Percentiles rank a stretch among this genome's conserved stretches.
Evolutionary conservation across 1,284 basidiomycete species (phyloP).

Genomic region (Ustilago loliicola): DNA sequence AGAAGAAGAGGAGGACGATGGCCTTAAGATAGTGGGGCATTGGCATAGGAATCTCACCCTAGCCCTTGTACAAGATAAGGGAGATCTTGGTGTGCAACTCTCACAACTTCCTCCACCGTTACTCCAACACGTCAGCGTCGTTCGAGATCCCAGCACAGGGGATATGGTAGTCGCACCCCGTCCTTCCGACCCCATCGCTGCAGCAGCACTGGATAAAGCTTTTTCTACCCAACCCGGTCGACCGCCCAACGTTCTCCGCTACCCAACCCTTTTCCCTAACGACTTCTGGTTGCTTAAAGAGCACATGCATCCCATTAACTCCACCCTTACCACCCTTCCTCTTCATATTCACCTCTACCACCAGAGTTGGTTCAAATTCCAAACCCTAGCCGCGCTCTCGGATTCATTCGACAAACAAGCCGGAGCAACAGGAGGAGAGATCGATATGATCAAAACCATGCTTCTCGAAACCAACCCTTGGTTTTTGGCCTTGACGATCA

Average conservation of each 20-base stretch:
- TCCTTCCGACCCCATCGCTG: slow-evolving; percentile 7
- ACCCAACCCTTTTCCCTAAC: slow-evolving; percentile 89
- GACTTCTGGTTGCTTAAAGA: slow-evolving; percentile 81
- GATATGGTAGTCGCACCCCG: slow-evolving; percentile 25
- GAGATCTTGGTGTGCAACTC: slow-evolving; percentile 76
- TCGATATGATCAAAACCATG: slow-evolving; percentile 59
- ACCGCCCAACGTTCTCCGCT: slow-evolving; percentile 36
- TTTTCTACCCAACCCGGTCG: slow-evolving; percentile 17
- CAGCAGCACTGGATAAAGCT: slow-evolving; percentile 19
- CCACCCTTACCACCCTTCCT: slow-evolving; percentile 74
- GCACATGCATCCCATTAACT: slow-evolving; percentile 70
- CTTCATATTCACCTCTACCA: slow-evolving; percentile 86
- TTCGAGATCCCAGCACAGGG: slow-evolving; percentile 25
- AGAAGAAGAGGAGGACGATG: slow-evolving; percentile 72
- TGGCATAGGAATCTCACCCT: slow-evolving; percentile 93
- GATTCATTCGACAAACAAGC: slow-evolving; percentile 79
- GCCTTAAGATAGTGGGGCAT: slow-evolving; percentile 76
- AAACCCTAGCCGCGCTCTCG: slow-evolving; percentile 60
- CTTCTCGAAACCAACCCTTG: slow-evolving; percentile 86
- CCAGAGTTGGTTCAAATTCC: slow-evolving; percentile 73
- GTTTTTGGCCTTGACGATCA: slow-evolving; percentile 80
- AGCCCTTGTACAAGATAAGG: slow-evolving; percentile 77
- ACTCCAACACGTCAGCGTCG: slow-evolving; percentile 65
- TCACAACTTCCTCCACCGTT: slow-evolving; percentile 78
- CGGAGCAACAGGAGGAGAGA: slow-evolving; percentile 80